Evolutionary conservation across 495 filamentous ascomycete species (phyloP).

Genomic region (Trichoderma gamsii): DNA sequence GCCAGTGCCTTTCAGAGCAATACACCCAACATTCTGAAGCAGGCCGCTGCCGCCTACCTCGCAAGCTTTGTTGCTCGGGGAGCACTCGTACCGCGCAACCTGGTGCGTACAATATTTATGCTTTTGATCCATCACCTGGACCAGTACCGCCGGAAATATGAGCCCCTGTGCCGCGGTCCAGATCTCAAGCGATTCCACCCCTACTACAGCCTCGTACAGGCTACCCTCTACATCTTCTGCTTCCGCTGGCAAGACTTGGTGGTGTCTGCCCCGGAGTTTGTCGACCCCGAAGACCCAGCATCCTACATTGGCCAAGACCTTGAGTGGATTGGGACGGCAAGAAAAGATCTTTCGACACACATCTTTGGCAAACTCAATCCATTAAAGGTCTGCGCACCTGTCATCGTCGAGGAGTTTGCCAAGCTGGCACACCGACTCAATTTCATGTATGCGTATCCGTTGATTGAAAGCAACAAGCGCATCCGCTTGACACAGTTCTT

Average conservation of each 20-base stretch:
- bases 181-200: constrained; percentile 75
- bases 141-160: constrained; percentile 55
- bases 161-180: constrained; percentile 67
- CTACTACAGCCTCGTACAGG: constrained; percentile 87
- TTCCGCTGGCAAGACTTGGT: constrained; percentile 94
- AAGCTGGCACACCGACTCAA: constrained; percentile 74
- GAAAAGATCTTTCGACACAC: constrained; percentile 62
- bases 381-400: constrained; percentile 89
- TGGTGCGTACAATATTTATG: constrained; percentile 71
- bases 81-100: constrained; percentile 64
- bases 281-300: constrained; percentile 51
- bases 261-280: constrained; percentile 40
- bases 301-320: constrained; percentile 56
- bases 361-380: constrained; percentile 88
- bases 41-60: constrained; percentile 85
- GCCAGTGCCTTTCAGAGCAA: constrained; percentile 49
- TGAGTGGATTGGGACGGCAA: constrained; percentile 65
- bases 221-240: constrained; percentile 82
- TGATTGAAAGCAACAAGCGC: constrained; percentile 89
- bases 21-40: constrained; percentile 61
- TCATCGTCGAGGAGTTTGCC: constrained; percentile 86
- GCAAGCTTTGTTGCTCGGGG: constrained; percentile 89
- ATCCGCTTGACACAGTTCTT: constrained; percentile 59
- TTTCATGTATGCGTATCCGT: constrained; percentile 78
- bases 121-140: constrained; percentile 69